Base-by-base conservation (phyloP, 306 rosid genomes). In the Ochetophila trinervis region DNA sequence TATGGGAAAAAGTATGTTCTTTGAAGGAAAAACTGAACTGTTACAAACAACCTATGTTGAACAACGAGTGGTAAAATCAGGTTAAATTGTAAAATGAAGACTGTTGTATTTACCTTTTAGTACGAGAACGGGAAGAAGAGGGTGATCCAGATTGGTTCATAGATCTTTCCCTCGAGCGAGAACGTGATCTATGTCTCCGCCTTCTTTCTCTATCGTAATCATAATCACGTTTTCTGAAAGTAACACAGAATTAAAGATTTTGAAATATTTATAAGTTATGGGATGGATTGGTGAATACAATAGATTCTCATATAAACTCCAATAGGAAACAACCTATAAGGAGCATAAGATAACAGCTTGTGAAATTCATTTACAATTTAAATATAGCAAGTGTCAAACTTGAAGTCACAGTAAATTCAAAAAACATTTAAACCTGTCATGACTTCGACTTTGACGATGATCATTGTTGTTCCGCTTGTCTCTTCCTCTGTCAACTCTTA, bases 111-210 rank as follows among this genome's bases (percentile, higher is more conserved):
- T 58, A 85, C 91, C 85, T 55, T 76, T 83, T 79, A 20, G 81
- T 57, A 66, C 73, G 87, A 73, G 89, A 71, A 45, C 77, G 86
- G 24, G 95, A 81, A 70, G 75, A 72, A 60, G 91, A 80, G 60
- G 76, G 81, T 56, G 87, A 85, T 69, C 84, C 75, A 63, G 88
- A 83, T 74, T 69, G 63, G 27, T 78, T 65, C 76, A 72, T 67
- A 49, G 84, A 79, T 76, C 76, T 78, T 53, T 75, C 77, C 74
- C 67, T 79, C 18, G 86, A 77, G 44, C 23, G 78, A 16, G 85
- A 76, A 60, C 66, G 86, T 15, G 73, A 67, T 48, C 83, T 81
- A 37, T 75, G 77, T 77, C 69, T 80, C 51, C 80, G 75, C 66
- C 82, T 85, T 57, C 69, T 83, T 17, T 83, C 95, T 77, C 83